Evolutionary conservation across 345 rosid species (phyloP).

Genomic region (Rhizophora mangle): DNA sequence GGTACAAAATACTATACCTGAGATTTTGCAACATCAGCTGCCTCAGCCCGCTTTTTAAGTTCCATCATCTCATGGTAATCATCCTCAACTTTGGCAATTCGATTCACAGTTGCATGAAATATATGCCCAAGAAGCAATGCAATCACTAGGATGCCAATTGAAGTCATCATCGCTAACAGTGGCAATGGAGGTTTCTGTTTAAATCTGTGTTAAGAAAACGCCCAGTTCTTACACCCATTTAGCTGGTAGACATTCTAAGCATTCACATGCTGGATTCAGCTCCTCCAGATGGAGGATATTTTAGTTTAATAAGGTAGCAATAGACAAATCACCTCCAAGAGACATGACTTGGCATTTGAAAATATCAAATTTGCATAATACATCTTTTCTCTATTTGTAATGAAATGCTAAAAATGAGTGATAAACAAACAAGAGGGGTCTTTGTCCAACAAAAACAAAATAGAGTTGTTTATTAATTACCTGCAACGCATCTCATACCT

Average conservation of each 20-base stretch:
- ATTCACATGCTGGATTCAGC: background rate
- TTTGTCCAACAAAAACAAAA: constrained; percentile 5
- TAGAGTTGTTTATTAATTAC: constrained; percentile 33
- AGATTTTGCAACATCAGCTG: constrained; percentile 95
- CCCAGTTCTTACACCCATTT: constrained; percentile 6
- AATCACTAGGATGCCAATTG: constrained; percentile 72
- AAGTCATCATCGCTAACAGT: constrained; percentile 53
- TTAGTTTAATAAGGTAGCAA: background rate
- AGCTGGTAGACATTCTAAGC: constrained; percentile 7
- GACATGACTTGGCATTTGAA: background rate
- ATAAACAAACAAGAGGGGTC: background rate
- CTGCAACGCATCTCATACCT: constrained; percentile 99
- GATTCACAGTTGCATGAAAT: constrained; percentile 73
- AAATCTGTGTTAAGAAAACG: constrained; percentile 47
- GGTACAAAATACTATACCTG: constrained; percentile 66
- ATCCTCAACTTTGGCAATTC: constrained; percentile 85
- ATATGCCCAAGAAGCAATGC: constrained; percentile 73
- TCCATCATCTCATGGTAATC: constrained; percentile 70
- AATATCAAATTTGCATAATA: too few relatives aligned
- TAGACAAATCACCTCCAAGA: background rate
- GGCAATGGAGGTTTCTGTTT: constrained; percentile 89
- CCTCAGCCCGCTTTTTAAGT: constrained; percentile 80
- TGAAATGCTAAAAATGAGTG: too few relatives aligned
- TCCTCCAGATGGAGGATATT: constrained; percentile 8
- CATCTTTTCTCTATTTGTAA: too few relatives aligned